phyloP scores from a whole-genome alignment of 768 basidiomycete genomes.

The Amanita pallidorosea region DNA sequence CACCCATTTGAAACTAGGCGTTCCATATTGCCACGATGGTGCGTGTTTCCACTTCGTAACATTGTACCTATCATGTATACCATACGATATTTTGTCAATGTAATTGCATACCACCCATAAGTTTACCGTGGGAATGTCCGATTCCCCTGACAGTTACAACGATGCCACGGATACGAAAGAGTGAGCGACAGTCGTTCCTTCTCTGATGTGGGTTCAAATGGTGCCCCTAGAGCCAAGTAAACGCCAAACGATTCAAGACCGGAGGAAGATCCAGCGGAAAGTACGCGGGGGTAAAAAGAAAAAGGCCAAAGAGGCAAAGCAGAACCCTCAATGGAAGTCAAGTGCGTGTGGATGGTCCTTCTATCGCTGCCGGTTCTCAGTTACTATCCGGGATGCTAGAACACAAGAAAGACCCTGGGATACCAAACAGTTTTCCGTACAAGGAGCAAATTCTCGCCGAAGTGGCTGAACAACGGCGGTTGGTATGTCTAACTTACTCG shows the following conservation, averaged over 20 bases:
- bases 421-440: slow-evolving; percentile 88
- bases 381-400: slow-evolving; percentile 30
- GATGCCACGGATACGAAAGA: slow-evolving; percentile 66
- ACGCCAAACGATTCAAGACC: slow-evolving; percentile 61
- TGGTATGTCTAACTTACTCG: slow-evolving; percentile 32
- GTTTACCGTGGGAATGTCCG: not conserved
- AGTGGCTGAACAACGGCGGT: slow-evolving; percentile 69
- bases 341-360: slow-evolving; percentile 36
- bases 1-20: no score
- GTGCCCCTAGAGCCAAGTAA: slow-evolving; percentile 70
- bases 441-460: slow-evolving; percentile 93
- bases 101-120: no score
- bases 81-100: no score
- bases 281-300: slow-evolving; percentile 71
- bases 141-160: not conserved
- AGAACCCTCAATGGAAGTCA: slow-evolving; percentile 80
- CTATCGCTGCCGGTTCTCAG: not conserved
- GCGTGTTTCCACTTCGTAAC: not conserved
- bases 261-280: slow-evolving; percentile 66
- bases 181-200: slow-evolving; percentile 23
- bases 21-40: not conserved
- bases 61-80: no score
- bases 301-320: slow-evolving; percentile 61
- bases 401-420: slow-evolving; percentile 83
- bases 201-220: not conserved